Percentiles rank a stretch among this genome's conserved stretches.
Evolutionary conservation across 805 yeast genomes (phyloP).

Genomic region (Torulaspora indica): DNA sequence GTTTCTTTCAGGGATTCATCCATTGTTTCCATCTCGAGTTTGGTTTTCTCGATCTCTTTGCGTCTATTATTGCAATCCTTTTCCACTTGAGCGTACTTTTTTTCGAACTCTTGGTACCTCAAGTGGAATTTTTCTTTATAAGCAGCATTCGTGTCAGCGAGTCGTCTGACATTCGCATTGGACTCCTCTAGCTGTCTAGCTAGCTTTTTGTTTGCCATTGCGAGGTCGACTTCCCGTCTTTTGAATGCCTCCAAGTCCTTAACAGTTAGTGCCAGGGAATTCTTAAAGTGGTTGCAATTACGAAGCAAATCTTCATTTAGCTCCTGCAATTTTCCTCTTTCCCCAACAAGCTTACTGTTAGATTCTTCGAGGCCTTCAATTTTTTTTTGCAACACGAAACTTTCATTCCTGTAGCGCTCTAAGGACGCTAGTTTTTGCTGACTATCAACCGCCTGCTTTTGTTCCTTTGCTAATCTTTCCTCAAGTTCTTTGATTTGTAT

Average conservation of each 20-base stretch:
- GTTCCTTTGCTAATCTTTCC: slow-evolving; percentile 1
- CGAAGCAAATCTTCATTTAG: neutral
- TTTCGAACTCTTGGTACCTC: neutral
- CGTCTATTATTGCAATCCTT: slow-evolving; percentile 5
- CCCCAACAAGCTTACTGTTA: neutral
- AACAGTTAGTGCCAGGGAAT: neutral
- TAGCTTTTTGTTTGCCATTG: slow-evolving; percentile 1
- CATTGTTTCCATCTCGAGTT: slow-evolving; percentile 5
- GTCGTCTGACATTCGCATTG: neutral
- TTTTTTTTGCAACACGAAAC: neutral
- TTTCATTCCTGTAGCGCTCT: slow-evolving; percentile 3
- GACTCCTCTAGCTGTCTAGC: neutral
- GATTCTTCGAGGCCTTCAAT: slow-evolving; percentile 1
- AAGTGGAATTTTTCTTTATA: neutral
- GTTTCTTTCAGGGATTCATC: slow-evolving; percentile 4
- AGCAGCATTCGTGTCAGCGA: slow-evolving; percentile 2
- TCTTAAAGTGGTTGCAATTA: neutral
- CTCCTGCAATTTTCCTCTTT: slow-evolving; percentile 1
- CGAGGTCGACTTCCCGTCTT: neutral
- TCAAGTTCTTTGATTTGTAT: slow-evolving; percentile 3
- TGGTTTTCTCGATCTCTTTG: slow-evolving; percentile 1
- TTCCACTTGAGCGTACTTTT: neutral
- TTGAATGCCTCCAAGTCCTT: neutral
- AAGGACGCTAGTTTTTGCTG: slow-evolving; percentile 1
- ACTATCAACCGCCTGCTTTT: neutral